Evolutionary conservation across 768 basidiomycete species (phyloP).

Genomic region (Suillus clintonianus): DNA sequence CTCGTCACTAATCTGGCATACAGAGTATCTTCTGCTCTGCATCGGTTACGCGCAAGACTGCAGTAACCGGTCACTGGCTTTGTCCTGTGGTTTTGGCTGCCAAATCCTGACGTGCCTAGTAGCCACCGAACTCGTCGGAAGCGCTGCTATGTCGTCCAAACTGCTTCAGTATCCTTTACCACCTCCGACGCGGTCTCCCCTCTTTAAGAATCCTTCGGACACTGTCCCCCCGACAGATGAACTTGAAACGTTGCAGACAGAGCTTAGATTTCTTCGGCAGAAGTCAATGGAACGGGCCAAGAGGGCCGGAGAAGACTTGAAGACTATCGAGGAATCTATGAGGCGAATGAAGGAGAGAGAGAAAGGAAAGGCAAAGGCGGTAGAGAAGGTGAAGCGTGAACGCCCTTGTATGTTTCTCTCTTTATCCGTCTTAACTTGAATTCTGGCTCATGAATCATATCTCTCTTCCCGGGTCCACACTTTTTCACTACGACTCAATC

Average conservation of each 20-base stretch:
- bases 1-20: constrained; percentile 18
- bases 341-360: constrained; percentile 75
- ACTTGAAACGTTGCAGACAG: constrained; percentile 62
- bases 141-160: constrained; percentile 59
- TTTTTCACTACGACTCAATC: constrained; percentile 5
- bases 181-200: constrained; percentile 53
- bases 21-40: constrained; percentile 8
- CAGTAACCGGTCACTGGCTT: constrained; percentile 11
- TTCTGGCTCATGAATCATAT: constrained; percentile 15
- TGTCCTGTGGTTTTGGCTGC: constrained; percentile 12
- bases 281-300: constrained; percentile 61
- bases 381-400: constrained; percentile 73
- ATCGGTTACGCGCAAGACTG: constrained; percentile 19
- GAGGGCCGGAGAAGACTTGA: constrained; percentile 78
- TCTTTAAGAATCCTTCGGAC: constrained; percentile 67
- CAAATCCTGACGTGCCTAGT: constrained; percentile 9
- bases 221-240: constrained; percentile 72
- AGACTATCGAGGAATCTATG: constrained; percentile 75
- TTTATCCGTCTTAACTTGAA: constrained; percentile 11
- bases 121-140: constrained; percentile 20
- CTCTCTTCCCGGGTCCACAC: constrained; percentile 8
- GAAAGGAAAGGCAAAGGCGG: constrained; percentile 68
- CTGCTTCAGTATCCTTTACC: constrained; percentile 51
- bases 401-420: constrained; percentile 65
- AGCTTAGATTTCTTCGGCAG: constrained; percentile 57